A percentile compares a stretch with the other conserved stretches of the same genome.
Evolutionary conservation across 139 green algal species (phyloP).

Genomic region (Desmodesmus armatus): DNA sequence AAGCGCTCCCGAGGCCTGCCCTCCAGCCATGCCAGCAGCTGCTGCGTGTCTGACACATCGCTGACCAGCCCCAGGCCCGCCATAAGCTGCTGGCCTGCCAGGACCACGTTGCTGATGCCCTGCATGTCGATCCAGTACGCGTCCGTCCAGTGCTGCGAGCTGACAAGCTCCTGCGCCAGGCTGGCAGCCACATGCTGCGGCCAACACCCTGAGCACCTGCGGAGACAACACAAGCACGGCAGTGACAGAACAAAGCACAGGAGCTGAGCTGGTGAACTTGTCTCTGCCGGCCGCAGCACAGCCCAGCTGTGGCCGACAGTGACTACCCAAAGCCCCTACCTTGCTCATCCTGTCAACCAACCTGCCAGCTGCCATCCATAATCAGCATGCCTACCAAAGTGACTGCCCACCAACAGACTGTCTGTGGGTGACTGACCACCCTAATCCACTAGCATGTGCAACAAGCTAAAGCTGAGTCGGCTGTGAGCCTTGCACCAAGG

Average conservation of each 20-base stretch:
- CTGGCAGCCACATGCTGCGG: conserved; percentile 35
- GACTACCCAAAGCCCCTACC: no score
- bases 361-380: no score
- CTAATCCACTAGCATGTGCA: no score
- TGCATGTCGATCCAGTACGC: conserved; percentile 56
- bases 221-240: no score
- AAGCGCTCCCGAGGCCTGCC: conserved; percentile 38
- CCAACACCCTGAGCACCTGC: background rate
- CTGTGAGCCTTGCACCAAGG: no score
- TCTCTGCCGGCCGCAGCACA: no score
- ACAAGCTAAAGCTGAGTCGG: no score
- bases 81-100: conserved; percentile 50
- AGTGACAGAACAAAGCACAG: no score
- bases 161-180: conserved; percentile 43
- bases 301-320: no score
- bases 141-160: conserved; percentile 48
- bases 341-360: no score
- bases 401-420: background rate
- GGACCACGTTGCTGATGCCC: conserved; percentile 32
- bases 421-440: no score
- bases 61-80: conserved; percentile 24
- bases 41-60: conserved; percentile 38
- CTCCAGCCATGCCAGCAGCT: conserved; percentile 51
- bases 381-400: background rate
- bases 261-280: no score